A percentile compares a stretch with the other conserved stretches of the same genome.
These are phyloP conservation scores for Colletotrichum paranaense DNA, from an alignment of 2,329 filamentous ascomycete genomes.

Conservation along the genomic window DNA sequence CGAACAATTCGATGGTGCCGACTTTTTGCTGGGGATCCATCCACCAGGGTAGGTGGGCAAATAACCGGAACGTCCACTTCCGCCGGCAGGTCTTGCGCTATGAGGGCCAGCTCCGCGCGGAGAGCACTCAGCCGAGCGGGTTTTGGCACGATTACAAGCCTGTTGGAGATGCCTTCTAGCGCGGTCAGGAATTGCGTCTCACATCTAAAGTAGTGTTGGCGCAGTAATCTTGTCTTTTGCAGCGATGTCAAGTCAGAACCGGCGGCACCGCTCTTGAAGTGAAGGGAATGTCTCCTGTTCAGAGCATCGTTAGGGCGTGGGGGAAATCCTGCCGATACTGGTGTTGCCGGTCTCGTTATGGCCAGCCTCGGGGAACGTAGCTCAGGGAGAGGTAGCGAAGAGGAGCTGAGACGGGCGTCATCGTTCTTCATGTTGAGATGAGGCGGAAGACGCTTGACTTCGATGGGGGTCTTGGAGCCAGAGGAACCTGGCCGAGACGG, in stretches of 20 bases:
- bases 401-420: conserved; percentile 74
- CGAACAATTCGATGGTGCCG: conserved; percentile 86
- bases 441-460: conserved; percentile 54
- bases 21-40: conserved; percentile 80
- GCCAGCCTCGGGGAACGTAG: conserved; percentile 62
- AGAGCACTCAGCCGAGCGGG: conserved; percentile 83
- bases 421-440: conserved; percentile 64
- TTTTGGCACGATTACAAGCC: conserved; percentile 85
- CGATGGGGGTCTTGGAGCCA: conserved; percentile 45
- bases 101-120: conserved; percentile 82
- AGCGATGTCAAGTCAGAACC: conserved; percentile 70
- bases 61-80: conserved; percentile 88
- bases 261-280: conserved; percentile 66
- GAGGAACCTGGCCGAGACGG: conserved; percentile 28
- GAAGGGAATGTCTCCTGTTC: conserved; percentile 70
- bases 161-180: conserved; percentile 85
- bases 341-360: conserved; percentile 65
- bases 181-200: conserved; percentile 85
- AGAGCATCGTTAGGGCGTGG: conserved; percentile 61
- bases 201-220: conserved; percentile 86
- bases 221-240: conserved; percentile 78
- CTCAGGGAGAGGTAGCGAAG: conserved; percentile 74
- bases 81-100: conserved; percentile 83
- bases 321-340: conserved; percentile 64
- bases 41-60: conserved; percentile 78